Conservation (phyloP, 495 filamentous ascomycete species). For the Astrothelium macrocarpum region DNA sequence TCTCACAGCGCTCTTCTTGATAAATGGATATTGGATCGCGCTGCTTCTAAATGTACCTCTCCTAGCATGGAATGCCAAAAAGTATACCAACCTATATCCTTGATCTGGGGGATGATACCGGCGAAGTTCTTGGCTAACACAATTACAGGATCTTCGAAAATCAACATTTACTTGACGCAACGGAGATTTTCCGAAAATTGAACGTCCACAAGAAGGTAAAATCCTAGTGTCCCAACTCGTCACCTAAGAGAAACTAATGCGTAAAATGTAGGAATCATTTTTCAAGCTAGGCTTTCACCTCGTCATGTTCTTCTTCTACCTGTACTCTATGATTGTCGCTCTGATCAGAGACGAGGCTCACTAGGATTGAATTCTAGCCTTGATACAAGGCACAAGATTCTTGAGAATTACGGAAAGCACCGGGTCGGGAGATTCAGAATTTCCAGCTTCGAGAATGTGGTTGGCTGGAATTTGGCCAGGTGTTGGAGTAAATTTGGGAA, state of each 20-base stretch:
- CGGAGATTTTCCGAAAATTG: slow-evolving; percentile 97
- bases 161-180: slow-evolving; percentile 91
- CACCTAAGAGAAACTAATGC: background rate
- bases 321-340: slow-evolving; percentile 99
- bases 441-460: background rate
- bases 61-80: slow-evolving; percentile 90
- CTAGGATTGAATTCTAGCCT: slow-evolving; percentile 28
- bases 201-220: slow-evolving; percentile 98
- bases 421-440: background rate
- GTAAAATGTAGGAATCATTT: slow-evolving; percentile 72
- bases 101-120: background rate
- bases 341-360: slow-evolving; percentile 91
- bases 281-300: slow-evolving; percentile 98
- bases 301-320: slow-evolving; percentile 99
- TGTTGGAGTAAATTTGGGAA: background rate
- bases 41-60: slow-evolving; percentile 87
- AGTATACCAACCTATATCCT: slow-evolving; percentile 47
- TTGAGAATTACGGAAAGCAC: background rate
- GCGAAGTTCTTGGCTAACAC: background rate
- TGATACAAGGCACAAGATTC: background rate
- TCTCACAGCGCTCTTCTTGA: slow-evolving; percentile 86
- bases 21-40: slow-evolving; percentile 98
- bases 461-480: background rate
- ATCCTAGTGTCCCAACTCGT: background rate
- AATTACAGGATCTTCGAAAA: slow-evolving; percentile 80